Base-by-base conservation (phyloP, 805 yeast species). In the Saccharomycopsis sp. region DNA sequence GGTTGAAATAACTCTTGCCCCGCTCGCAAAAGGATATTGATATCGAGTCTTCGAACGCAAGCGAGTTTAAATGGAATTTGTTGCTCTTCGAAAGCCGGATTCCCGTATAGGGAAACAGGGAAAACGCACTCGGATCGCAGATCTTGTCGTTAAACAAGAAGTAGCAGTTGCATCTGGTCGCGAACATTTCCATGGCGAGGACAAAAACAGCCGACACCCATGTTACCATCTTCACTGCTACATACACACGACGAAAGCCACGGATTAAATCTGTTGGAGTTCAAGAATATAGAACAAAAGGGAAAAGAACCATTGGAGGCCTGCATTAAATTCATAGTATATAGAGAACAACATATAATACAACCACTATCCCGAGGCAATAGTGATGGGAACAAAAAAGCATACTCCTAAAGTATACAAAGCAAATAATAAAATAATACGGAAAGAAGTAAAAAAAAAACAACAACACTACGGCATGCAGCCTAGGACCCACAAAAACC, bases 41-140 rank as follows among this genome's bases (percentile, higher is more conserved):
- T 3, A 59, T 59, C 24, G 16, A 15, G 24, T 40, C 29, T 21
- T 24, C 29, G 46, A 41, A 2, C 1, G 46, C 37, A 7, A n/a
- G 16, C 12, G 40, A 15, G 3, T 47, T 21, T 16, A 56, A 2
- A 24, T 37, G 20, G n/a, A 53, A 14, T n/a, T 52, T 34, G 47
- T 60, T 60, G 15, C 34, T 41, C 47, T 55, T 57, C 29, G 29
- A 57, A 41, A 60, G 52, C 18, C 62, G 23, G 7, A 60, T 34
- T 8, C 62, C 62, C 18, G 61, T 34, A 40, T 60, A 60, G 1
- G 61, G 60, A 8, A 50, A 4, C 14, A 55, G 44, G 4, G 34
- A 18, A 3, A n/a, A n/a, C 2, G 51, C 24, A 15, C 60, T 40
- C 1, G 62, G 62, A 37, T 60, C 62, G 46, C 62, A 60, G 9